phyloP scores from a whole-genome alignment of 2,329 filamentous ascomycete genomes.

The Cadophora gregata region DNA sequence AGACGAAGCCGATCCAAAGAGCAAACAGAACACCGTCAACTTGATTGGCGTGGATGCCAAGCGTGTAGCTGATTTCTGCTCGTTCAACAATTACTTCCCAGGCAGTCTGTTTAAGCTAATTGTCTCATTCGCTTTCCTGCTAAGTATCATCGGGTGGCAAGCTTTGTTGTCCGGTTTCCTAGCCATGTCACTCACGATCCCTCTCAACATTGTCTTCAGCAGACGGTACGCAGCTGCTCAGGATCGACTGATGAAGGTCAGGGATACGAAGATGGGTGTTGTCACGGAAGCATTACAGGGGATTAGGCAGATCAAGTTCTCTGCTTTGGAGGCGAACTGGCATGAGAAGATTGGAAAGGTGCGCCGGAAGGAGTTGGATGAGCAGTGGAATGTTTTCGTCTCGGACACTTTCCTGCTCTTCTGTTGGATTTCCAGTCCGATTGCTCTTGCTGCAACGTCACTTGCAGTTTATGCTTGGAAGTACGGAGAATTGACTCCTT shows the following conservation, averaged over 20 bases:
- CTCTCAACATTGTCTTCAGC: conserved; percentile 71
- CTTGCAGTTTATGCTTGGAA: conserved; percentile 71
- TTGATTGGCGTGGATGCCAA: conserved; percentile 78
- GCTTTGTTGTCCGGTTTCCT: conserved; percentile 69
- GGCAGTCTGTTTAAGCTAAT: conserved; percentile 66
- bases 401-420: conserved; percentile 67
- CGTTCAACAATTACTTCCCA: conserved; percentile 69
- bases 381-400: conserved; percentile 70
- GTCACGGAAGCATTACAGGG: conserved; percentile 79
- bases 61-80: conserved; percentile 71
- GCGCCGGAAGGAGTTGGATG: conserved; percentile 69
- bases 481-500: conserved; percentile 68
- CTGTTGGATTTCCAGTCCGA: conserved; percentile 76
- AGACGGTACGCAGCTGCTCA: conserved; percentile 69
- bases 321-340: conserved; percentile 77
- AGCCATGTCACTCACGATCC: conserved; percentile 68
- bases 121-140: conserved; percentile 69
- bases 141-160: conserved; percentile 74
- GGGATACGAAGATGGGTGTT: conserved; percentile 77
- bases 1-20: conserved; percentile 58
- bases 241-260: conserved; percentile 74
- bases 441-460: conserved; percentile 74
- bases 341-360: conserved; percentile 70
- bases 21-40: conserved; percentile 76
- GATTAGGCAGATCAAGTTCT: conserved; percentile 86